Conservation (phyloP, 2,329 filamentous ascomycete genomes). For the Nothophoma quercina region DNA sequence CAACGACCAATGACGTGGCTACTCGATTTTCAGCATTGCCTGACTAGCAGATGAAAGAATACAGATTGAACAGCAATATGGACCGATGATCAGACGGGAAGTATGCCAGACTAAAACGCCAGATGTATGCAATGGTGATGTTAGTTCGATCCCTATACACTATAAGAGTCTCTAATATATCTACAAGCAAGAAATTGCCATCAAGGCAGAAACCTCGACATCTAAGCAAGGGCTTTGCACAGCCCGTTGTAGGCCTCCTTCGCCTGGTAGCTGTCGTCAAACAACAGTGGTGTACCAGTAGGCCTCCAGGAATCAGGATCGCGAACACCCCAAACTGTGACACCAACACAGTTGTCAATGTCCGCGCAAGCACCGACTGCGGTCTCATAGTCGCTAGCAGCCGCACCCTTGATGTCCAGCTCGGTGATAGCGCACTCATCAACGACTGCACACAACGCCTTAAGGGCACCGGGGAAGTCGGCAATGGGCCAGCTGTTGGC, state of each 20-base stretch:
- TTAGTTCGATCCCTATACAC: background rate
- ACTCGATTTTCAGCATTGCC: too few relatives aligned
- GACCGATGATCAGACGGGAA: too few relatives aligned
- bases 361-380: constrained; percentile 64
- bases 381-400: constrained; percentile 65
- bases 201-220: background rate
- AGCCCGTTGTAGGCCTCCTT: constrained; percentile 52
- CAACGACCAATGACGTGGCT: too few relatives aligned
- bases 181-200: background rate
- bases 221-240: constrained; percentile 14
- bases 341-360: constrained; percentile 67
- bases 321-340: constrained; percentile 67
- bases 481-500: constrained; percentile 53
- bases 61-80: too few relatives aligned
- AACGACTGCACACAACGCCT: constrained; percentile 60
- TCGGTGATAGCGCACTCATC: constrained; percentile 71
- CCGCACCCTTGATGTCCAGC: constrained; percentile 69
- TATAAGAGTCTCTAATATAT: background rate
- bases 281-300: constrained; percentile 50
- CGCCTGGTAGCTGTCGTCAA: constrained; percentile 51
- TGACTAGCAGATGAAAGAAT: too few relatives aligned
- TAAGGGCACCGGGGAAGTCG: constrained; percentile 59
- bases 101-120: too few relatives aligned
- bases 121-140: too few relatives aligned
- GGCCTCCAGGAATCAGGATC: constrained; percentile 56